Conservation (phyloP, 495 filamentous ascomycete species). For the Rostrohypoxylon terebratum region DNA sequence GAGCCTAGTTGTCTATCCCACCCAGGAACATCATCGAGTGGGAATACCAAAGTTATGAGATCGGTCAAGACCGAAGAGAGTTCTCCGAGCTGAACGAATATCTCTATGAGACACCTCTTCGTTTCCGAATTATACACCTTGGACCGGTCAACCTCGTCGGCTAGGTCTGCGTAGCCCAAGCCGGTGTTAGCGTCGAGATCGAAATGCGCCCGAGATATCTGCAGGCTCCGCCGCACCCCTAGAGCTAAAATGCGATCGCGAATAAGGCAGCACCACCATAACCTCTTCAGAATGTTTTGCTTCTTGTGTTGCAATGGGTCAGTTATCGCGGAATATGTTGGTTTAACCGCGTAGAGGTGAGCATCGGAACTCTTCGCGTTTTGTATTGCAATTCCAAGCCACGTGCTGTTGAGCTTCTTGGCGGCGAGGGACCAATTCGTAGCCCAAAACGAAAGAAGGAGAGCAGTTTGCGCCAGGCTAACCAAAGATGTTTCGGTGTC, state of each 20-base stretch:
- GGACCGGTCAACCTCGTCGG: conserved; percentile 57
- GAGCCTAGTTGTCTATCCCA: conserved; percentile 44
- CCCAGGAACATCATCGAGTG: conserved; percentile 51
- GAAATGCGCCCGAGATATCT: conserved; percentile 58
- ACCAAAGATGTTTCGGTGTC: conserved; percentile 51
- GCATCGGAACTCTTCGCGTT: conserved; percentile 60
- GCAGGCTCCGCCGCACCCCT: conserved; percentile 60
- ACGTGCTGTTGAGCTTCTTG: conserved; percentile 59
- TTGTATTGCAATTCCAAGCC: conserved; percentile 61
- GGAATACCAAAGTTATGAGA: conserved; percentile 57
- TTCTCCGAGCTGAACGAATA: conserved; percentile 60
- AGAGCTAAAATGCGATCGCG: conserved; percentile 63
- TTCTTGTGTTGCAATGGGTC: conserved; percentile 49
- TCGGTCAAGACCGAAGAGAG: conserved; percentile 62
- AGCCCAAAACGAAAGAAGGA: conserved; percentile 58
- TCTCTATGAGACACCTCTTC: conserved; percentile 56
- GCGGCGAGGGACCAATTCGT: conserved; percentile 50
- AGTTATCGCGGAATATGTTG: conserved; percentile 39
- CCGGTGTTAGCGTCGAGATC: conserved; percentile 50
- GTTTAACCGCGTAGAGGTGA: conserved; percentile 51
- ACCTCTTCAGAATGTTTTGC: conserved; percentile 53
- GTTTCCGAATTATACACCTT: conserved; percentile 57
- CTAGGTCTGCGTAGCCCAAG: conserved; percentile 56
- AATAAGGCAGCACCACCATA: conserved; percentile 65
- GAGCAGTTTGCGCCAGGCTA: conserved; percentile 56